phyloP scores from a whole-genome alignment of 2,329 filamentous ascomycete genomes.

The Seiridium unicorne region DNA sequence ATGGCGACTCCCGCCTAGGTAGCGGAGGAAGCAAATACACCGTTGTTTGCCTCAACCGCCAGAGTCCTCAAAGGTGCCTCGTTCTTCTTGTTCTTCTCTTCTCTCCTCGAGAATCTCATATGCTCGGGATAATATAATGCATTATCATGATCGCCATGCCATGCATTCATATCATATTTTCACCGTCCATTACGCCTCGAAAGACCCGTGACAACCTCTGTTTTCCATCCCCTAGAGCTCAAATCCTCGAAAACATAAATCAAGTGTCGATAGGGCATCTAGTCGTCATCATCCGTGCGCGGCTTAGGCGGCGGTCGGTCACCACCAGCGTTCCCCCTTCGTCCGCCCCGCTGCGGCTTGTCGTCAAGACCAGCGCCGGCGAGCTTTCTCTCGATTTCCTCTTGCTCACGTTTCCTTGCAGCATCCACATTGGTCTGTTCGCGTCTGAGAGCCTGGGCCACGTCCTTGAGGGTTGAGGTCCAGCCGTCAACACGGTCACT shows the following conservation, averaged over 20 bases:
- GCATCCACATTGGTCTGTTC: conserved; percentile 79
- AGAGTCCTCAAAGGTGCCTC: not conserved
- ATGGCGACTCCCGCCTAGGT: not conserved
- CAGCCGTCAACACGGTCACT: conserved; percentile 88
- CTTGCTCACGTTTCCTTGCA: conserved; percentile 74
- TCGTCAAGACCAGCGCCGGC: conserved; percentile 39
- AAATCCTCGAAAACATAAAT: not conserved
- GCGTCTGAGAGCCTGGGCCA: conserved; percentile 73
- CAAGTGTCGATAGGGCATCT: conserved; percentile 20
- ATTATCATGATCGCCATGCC: conserved; percentile 4
- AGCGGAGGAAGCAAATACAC: not conserved
- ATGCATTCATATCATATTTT: conserved; percentile 1
- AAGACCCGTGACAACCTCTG: not conserved
- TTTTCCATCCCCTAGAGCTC: too few relatives aligned
- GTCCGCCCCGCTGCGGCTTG: conserved; percentile 28
- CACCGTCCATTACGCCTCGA: conserved; percentile 6
- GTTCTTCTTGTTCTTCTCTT: not conserved
- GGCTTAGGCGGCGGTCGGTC: conserved; percentile 37
- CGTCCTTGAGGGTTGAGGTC: conserved; percentile 76
- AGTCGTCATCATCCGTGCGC: conserved; percentile 58
- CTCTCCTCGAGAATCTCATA: not conserved
- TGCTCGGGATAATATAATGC: not conserved
- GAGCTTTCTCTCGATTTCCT: conserved; percentile 69
- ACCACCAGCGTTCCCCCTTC: conserved; percentile 19
- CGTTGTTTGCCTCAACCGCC: not conserved